Evolutionary conservation across 1,284 basidiomycete species (phyloP), one percentile per base, ranked within the genome.

Genomic region (Chiua sp.): DNA sequence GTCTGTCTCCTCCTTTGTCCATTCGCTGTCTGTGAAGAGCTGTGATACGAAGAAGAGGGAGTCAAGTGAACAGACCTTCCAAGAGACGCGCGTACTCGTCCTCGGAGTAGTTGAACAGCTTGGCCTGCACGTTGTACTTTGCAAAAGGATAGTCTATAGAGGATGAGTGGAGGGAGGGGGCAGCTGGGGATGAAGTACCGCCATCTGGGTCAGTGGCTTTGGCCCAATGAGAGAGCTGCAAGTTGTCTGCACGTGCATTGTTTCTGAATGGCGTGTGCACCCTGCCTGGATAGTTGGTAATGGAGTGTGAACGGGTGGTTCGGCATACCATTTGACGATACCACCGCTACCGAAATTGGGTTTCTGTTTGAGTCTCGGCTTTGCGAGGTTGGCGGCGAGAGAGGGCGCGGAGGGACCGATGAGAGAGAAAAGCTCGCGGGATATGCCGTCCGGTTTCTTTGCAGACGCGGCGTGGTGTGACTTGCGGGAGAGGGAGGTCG

Each of bases 1-100:
- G 71, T 95, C 92, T 0, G 98, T 98, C 78, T 99, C 96, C 68
- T 96, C 94, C 65, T 91, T 91, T 0, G 93, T 87, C 98, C 98
- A 99, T 60, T 91, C 88, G 20, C 81, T 80, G 72, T 98, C 96
- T 88, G 33, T 11, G 48, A 49, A 5, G 23, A 26, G 47, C 30
- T 48, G 20, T 62, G 51, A 65, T 54, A 53, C 16, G 47, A 46
- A 37, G 4, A 32, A 53, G 47, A 42, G 22, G 44, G 35, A 44
- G 1, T 28, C 4, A 55, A 18, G 55, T n/a, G 20, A 46, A 66
- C 76, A 35, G 58, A 91, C 92, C 92, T 77, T 91, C 84, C 3
- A 98, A 80, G 63, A 91, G 83, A 39, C 85, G 84, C 13, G 87
- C 86, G 73, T 99, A 99, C 78, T 99, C 98, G 62, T 96, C 93